These are phyloP conservation scores for Aspergillus chevalieri DNA, from an alignment of 2,329 filamentous ascomycete species.

Conservation along the genomic window DNA sequence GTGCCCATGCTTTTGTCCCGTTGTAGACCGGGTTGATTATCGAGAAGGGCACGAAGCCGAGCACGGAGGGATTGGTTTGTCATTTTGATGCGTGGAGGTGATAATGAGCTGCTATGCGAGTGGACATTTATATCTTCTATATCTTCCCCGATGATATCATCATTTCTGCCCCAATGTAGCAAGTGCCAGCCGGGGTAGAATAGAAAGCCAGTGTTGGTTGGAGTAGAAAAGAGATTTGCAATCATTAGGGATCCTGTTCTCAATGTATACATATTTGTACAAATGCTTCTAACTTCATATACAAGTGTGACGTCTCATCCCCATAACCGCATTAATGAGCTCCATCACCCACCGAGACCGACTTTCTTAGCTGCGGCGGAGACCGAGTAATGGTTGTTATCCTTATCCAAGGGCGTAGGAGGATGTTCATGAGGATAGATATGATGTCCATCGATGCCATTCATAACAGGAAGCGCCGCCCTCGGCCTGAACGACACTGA, in stretches of 20 bases:
- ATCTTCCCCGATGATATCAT: too few relatives aligned
- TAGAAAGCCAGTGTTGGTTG: too few relatives aligned
- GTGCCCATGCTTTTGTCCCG: constrained; percentile 54
- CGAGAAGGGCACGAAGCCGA: constrained; percentile 49
- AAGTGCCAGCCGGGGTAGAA: too few relatives aligned
- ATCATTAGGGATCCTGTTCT: too few relatives aligned
- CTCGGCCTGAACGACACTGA: constrained; percentile 10
- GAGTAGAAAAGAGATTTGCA: too few relatives aligned
- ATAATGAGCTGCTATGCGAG: too few relatives aligned
- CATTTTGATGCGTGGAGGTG: too few relatives aligned
- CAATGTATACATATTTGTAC: not conserved
- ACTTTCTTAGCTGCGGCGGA: not conserved
- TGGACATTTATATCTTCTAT: too few relatives aligned
- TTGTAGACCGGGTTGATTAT: constrained; percentile 56
- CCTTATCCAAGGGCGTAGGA: not conserved
- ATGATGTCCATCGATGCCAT: constrained; percentile 34
- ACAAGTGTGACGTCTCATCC: not conserved
- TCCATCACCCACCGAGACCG: not conserved
- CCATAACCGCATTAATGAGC: not conserved
- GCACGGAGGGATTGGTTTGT: constrained; percentile 31
- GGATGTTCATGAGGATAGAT: constrained; percentile 5
- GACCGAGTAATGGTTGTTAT: not conserved
- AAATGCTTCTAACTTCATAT: not conserved
- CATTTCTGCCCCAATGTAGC: too few relatives aligned
- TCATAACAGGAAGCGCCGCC: constrained; percentile 27